Conservation (phyloP, 2,329 filamentous ascomycete genomes). For the Lecanosticta acicola region DNA sequence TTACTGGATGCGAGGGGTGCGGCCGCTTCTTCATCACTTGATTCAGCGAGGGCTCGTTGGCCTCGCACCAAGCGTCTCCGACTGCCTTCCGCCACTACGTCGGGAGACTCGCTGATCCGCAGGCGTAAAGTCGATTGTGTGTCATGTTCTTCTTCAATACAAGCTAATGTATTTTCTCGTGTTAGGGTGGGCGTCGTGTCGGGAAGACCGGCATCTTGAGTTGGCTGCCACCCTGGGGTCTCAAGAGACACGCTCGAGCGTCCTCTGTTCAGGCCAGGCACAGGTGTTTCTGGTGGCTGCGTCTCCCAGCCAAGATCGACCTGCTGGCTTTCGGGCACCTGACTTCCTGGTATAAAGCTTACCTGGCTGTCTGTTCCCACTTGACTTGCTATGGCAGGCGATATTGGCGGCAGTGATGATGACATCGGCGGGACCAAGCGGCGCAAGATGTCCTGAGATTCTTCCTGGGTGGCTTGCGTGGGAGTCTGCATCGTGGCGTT, state of each 20-base stretch:
- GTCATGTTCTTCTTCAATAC: slow-evolving; percentile 19
- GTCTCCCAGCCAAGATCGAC: slow-evolving; percentile 36
- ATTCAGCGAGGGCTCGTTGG: slow-evolving; percentile 40
- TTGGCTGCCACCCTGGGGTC: slow-evolving; percentile 33
- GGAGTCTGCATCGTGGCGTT: slow-evolving; percentile 34
- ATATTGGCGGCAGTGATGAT: slow-evolving; percentile 24
- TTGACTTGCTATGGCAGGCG: slow-evolving; percentile 9
- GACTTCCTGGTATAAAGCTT: slow-evolving; percentile 18
- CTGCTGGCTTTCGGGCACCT: slow-evolving; percentile 28
- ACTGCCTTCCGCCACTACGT: slow-evolving; percentile 29
- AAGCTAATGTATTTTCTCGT: slow-evolving; percentile 17
- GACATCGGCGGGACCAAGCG: slow-evolving; percentile 29
- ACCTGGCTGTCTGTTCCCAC: slow-evolving; percentile 17
- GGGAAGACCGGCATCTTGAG: slow-evolving; percentile 30
- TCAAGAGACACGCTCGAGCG: slow-evolving; percentile 22
- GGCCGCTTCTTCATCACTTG: slow-evolving; percentile 36
- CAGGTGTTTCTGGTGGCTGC: slow-evolving; percentile 29
- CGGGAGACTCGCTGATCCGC: slow-evolving; percentile 30
- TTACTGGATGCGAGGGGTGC: slow-evolving; percentile 22
- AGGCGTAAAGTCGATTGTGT: slow-evolving; percentile 31
- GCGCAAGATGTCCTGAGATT: slow-evolving; percentile 40
- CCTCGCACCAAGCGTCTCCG: slow-evolving; percentile 50
- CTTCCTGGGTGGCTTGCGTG: slow-evolving; percentile 34
- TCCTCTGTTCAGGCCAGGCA: slow-evolving; percentile 16
- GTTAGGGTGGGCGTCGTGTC: slow-evolving; percentile 18